phyloP scores from a whole-genome alignment of 2,329 filamentous ascomycete genomes.

The Neoscytalidium dimidiatum region DNA sequence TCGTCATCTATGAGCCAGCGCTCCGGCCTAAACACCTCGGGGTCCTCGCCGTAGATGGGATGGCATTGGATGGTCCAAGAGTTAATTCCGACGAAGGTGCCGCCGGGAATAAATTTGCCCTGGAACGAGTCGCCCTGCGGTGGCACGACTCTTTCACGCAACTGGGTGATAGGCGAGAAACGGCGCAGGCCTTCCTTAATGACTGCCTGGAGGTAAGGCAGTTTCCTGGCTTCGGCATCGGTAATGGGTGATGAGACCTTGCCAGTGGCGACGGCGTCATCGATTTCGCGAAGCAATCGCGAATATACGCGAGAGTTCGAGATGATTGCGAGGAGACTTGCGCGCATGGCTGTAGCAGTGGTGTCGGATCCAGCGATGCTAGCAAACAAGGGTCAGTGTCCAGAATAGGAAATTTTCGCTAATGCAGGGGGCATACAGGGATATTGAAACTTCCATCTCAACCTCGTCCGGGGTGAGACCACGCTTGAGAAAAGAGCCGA shows the following conservation, averaged over 20 bases:
- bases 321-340: slow-evolving; percentile 55
- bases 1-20: slow-evolving; percentile 36
- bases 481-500: slow-evolving; percentile 53
- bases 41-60: slow-evolving; percentile 41
- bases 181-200: slow-evolving; percentile 51
- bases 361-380: slow-evolving; percentile 54
- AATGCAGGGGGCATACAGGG: slow-evolving; percentile 40
- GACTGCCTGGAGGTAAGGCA: slow-evolving; percentile 50
- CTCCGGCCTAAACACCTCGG: slow-evolving; percentile 41
- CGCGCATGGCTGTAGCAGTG: slow-evolving; percentile 57
- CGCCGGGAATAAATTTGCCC: slow-evolving; percentile 38
- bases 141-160: slow-evolving; percentile 36
- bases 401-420: background rate
- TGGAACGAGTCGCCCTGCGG: slow-evolving; percentile 33
- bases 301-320: slow-evolving; percentile 50
- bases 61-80: slow-evolving; percentile 38
- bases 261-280: slow-evolving; percentile 40
- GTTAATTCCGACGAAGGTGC: slow-evolving; percentile 43
- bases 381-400: background rate
- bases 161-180: slow-evolving; percentile 41
- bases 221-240: slow-evolving; percentile 38
- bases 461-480: slow-evolving; percentile 42
- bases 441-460: slow-evolving; percentile 50
- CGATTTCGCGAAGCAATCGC: slow-evolving; percentile 51
- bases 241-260: slow-evolving; percentile 46